phyloP scores from a whole-genome alignment of 2,329 filamentous ascomycete species.

The Cercospora zeina region DNA sequence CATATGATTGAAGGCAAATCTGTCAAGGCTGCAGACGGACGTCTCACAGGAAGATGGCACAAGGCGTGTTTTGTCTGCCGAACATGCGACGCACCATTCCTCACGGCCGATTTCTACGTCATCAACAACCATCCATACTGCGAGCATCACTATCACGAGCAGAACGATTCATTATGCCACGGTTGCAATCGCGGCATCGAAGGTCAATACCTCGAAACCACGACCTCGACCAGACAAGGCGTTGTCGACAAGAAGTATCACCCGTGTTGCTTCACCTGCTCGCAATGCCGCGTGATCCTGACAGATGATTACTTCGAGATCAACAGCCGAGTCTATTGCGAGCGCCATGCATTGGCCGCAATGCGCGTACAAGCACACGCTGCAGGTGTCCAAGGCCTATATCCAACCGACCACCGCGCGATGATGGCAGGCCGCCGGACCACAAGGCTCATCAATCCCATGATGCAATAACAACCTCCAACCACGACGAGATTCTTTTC shows the following conservation, averaged over 20 bases:
- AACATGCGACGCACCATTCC: slow-evolving; percentile 77
- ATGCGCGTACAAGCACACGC: slow-evolving; percentile 37
- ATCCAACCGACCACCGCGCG: slow-evolving; percentile 27
- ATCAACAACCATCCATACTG: slow-evolving; percentile 85
- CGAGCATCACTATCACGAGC: slow-evolving; percentile 84
- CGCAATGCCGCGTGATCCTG: slow-evolving; percentile 71
- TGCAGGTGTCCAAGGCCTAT: slow-evolving; percentile 18
- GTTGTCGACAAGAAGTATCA: slow-evolving; percentile 78
- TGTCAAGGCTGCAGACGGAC: slow-evolving; percentile 87
- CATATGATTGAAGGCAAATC: slow-evolving; percentile 83
- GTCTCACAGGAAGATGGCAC: slow-evolving; percentile 90
- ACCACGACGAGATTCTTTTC: background rate
- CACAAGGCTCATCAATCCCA: slow-evolving; percentile 39
- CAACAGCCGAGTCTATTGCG: slow-evolving; percentile 76
- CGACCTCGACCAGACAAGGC: slow-evolving; percentile 27
- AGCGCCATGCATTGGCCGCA: slow-evolving; percentile 70
- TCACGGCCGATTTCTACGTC: slow-evolving; percentile 90
- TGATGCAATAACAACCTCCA: slow-evolving; percentile 31
- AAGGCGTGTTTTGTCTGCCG: slow-evolving; percentile 92
- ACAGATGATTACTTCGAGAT: slow-evolving; percentile 90
- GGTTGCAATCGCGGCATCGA: slow-evolving; percentile 84
- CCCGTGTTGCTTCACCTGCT: slow-evolving; percentile 80
- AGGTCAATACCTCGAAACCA: slow-evolving; percentile 85
- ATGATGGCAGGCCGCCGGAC: slow-evolving; percentile 40
- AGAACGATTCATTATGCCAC: slow-evolving; percentile 83